Percentiles rank a stretch among this genome's conserved stretches.
phyloP scores from a whole-genome alignment of 2,329 filamentous ascomycete species.

The Aspergillus niger region DNA sequence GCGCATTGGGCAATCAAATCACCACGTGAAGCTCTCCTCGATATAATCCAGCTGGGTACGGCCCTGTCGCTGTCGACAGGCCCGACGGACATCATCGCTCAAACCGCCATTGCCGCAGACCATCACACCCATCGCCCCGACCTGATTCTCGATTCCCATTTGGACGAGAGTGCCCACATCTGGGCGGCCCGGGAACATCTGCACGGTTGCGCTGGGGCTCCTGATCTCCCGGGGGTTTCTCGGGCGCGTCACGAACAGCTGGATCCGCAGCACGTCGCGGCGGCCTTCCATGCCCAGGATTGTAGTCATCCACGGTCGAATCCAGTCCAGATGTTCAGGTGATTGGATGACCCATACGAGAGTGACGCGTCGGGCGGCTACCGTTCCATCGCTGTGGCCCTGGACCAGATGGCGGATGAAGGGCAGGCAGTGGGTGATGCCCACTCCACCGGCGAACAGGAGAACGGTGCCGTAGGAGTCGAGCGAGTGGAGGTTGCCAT shows the following conservation, averaged over 20 bases:
- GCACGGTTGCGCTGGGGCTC: slow-evolving; percentile 75
- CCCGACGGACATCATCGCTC: slow-evolving; percentile 72
- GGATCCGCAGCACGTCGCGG: slow-evolving; percentile 78
- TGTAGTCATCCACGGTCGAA: slow-evolving; percentile 76
- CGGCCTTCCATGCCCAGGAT: slow-evolving; percentile 79
- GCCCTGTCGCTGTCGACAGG: slow-evolving; percentile 65
- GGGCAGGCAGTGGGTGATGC: slow-evolving; percentile 91
- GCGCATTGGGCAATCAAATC: slow-evolving; percentile 26
- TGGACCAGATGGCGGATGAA: slow-evolving; percentile 76
- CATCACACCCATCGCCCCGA: slow-evolving; percentile 85
- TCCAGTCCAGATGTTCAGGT: slow-evolving; percentile 86
- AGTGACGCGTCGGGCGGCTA: slow-evolving; percentile 76
- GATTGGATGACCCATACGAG: slow-evolving; percentile 92
- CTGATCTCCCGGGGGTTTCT: slow-evolving; percentile 77
- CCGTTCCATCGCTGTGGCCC: slow-evolving; percentile 67
- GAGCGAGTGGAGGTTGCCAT: slow-evolving; percentile 77
- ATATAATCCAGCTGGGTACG: slow-evolving; percentile 69
- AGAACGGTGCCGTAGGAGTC: slow-evolving; percentile 89
- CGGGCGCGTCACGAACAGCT: slow-evolving; percentile 87
- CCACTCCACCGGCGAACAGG: slow-evolving; percentile 86
- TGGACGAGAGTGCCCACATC: slow-evolving; percentile 75
- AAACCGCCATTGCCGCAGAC: slow-evolving; percentile 76
- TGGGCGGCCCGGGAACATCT: slow-evolving; percentile 88
- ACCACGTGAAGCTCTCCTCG: slow-evolving; percentile 70
- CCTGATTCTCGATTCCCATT: slow-evolving; percentile 79